Evolutionary conservation across 164 flowering plant genomes (phyloP), one percentile per base, ranked within the genome.

Genomic region (Aristolochia fimbriata): DNA sequence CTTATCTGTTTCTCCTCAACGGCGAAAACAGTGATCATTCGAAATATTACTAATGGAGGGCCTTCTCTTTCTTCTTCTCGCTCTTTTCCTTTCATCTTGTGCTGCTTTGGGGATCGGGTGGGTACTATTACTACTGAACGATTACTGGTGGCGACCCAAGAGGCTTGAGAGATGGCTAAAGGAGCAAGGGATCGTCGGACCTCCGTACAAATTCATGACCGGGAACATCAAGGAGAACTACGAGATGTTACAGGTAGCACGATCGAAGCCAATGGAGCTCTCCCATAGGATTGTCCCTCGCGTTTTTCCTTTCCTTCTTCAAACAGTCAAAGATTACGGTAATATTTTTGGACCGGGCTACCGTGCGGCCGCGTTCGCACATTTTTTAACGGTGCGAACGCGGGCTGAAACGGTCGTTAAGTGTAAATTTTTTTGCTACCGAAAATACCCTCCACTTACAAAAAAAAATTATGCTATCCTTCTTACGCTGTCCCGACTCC

Each of bases 221-320:
- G 72, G 72, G 10, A 57, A 64, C 48, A 14, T 60, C 4, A 60
- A 31, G 57, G 72, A 69, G 15, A n/a, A 20, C 23, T 15, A 17
- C 22, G 33, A 13, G 6, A 0, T 48, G 25, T 0, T 16, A 16
- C 16, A 60, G 33, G 41, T 64, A 69, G 64, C 72, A 47, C 14
- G 19, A 7, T 21, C 56, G 9, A 69, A 55, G 50, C 68, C 68
- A 46, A 59, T 64, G 57, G 21, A 41, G 4, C 67, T 59, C 12
- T 69, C 72, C 19, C 72, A 69, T 47, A n/a, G 19, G 24, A 61
- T 67, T 9, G 57, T 60, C 23, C 67, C 68, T 46, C 64, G 61
- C 16, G 60, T 69, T 15, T 31, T 48, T 11, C 72, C 72, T 23
- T 64, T 59, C 47, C 15, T 48, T 15, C 31, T 31, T n/a, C 50